Evolutionary conservation across 2,329 filamentous ascomycete species (phyloP).

Genomic region (Microsporum ferrugineum): DNA sequence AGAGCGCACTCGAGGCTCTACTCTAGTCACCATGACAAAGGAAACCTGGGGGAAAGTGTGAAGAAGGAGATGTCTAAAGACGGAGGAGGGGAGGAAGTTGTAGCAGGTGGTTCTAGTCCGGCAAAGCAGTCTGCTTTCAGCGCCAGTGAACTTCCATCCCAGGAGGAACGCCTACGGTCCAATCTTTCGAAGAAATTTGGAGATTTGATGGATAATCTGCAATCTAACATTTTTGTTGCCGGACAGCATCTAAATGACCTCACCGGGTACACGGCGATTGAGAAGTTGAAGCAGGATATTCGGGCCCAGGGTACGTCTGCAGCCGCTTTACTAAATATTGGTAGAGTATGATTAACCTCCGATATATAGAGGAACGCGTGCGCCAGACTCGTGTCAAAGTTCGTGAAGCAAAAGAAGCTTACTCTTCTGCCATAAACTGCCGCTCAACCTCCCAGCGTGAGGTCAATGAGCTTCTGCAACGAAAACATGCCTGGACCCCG

Average conservation of each 20-base stretch:
- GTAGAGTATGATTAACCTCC: slow-evolving; percentile 6
- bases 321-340: background rate
- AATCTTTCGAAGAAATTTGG: slow-evolving; percentile 51
- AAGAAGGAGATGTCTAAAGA: background rate
- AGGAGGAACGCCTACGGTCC: slow-evolving; percentile 44
- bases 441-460: slow-evolving; percentile 88
- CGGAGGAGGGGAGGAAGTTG: background rate
- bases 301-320: slow-evolving; percentile 45
- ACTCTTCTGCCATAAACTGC: slow-evolving; percentile 71
- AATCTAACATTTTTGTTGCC: slow-evolving; percentile 72
- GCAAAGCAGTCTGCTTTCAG: background rate
- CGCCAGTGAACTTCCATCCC: slow-evolving; percentile 36
- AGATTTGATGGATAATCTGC: slow-evolving; percentile 74
- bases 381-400: slow-evolving; percentile 50
- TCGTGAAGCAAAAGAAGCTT: slow-evolving; percentile 58
- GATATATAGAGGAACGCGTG: slow-evolving; percentile 41
- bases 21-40: slow-evolving; percentile 19
- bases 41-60: background rate
- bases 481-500: slow-evolving; percentile 86
- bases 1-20: slow-evolving; percentile 22
- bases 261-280: slow-evolving; percentile 88
- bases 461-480: slow-evolving; percentile 82
- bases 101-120: background rate
- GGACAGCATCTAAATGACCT: slow-evolving; percentile 85
- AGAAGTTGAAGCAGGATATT: slow-evolving; percentile 71